Percentiles rank a stretch among this genome's conserved stretches.
Conservation (phyloP, 352 stramenopile species). For the Phytophthora megakarya region DNA sequence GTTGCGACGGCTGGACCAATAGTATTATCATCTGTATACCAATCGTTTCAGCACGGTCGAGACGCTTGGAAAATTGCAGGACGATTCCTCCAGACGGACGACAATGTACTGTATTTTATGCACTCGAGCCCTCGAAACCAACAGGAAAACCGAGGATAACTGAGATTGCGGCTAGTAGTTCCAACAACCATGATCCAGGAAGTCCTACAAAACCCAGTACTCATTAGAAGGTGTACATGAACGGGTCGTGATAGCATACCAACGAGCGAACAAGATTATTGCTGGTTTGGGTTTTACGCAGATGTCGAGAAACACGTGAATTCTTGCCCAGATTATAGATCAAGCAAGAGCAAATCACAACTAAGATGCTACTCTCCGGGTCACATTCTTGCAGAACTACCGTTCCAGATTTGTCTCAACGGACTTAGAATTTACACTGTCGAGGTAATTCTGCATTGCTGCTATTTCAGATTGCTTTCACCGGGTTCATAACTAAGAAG, state of each 20-base stretch:
- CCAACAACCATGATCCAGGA: too few species aligned
- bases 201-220: constrained; percentile 10
- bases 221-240: constrained; percentile 12
- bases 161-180: too few species aligned
- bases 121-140: background rate
- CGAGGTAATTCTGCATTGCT: background rate
- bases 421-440: too few species aligned
- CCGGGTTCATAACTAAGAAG: background rate
- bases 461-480: background rate
- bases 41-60: too few species aligned
- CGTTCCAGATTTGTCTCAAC: too few species aligned
- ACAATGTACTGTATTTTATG: constrained; percentile 5
- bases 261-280: background rate
- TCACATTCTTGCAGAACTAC: too few species aligned
- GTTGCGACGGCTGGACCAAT: too few species aligned
- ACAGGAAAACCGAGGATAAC: too few species aligned
- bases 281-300: constrained; percentile 8
- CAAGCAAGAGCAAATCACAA: constrained; percentile 3
- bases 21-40: too few species aligned
- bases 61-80: constrained; percentile 4
- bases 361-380: background rate
- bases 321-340: background rate
- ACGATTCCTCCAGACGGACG: background rate
- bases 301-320: constrained; percentile 3
- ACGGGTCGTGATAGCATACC: background rate